phyloP scores from a whole-genome alignment of 2,329 filamentous ascomycete genomes.

The Pyrenochaeta sp. region DNA sequence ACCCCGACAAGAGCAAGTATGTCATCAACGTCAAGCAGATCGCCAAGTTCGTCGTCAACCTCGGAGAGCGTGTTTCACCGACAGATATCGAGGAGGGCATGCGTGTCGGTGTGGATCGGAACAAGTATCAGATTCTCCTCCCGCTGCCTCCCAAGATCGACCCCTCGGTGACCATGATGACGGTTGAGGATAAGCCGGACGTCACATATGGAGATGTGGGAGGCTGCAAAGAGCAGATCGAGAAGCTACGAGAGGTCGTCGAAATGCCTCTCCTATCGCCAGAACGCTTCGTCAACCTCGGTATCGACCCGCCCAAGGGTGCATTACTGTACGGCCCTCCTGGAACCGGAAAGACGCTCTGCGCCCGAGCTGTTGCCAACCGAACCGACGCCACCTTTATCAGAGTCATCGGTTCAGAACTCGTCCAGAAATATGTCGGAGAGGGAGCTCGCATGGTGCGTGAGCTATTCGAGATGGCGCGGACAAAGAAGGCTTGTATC shows the following conservation, averaged over 20 bases:
- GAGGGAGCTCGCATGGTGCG: slow-evolving; percentile 98
- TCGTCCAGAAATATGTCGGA: slow-evolving; percentile 99
- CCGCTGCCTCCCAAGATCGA: slow-evolving; percentile 98
- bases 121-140: slow-evolving; percentile 98
- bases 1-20: slow-evolving; percentile 98
- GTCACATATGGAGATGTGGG: slow-evolving; percentile 99
- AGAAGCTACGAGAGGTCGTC: slow-evolving; percentile 97
- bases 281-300: slow-evolving; percentile 97
- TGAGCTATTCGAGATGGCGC: slow-evolving; percentile 98
- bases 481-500: slow-evolving; percentile 99
- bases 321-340: slow-evolving; percentile 95
- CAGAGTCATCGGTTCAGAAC: slow-evolving; percentile 94
- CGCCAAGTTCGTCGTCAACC: slow-evolving; percentile 97
- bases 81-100: slow-evolving; percentile 99
- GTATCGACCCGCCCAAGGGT: slow-evolving; percentile 97
- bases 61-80: slow-evolving; percentile 94
- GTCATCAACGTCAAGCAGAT: slow-evolving; percentile 99
- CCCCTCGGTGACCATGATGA: slow-evolving; percentile 99
- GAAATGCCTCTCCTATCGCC: slow-evolving; percentile 97
- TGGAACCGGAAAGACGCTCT: slow-evolving; percentile 98
- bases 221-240: slow-evolving; percentile 99
- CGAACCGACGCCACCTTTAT: slow-evolving; percentile 98
- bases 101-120: slow-evolving; percentile 96
- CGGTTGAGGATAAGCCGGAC: slow-evolving; percentile 98
- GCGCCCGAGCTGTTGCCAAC: slow-evolving; percentile 95